phyloP scores from a whole-genome alignment of 2,329 filamentous ascomycete genomes.

The Bipolaris oryzae region DNA sequence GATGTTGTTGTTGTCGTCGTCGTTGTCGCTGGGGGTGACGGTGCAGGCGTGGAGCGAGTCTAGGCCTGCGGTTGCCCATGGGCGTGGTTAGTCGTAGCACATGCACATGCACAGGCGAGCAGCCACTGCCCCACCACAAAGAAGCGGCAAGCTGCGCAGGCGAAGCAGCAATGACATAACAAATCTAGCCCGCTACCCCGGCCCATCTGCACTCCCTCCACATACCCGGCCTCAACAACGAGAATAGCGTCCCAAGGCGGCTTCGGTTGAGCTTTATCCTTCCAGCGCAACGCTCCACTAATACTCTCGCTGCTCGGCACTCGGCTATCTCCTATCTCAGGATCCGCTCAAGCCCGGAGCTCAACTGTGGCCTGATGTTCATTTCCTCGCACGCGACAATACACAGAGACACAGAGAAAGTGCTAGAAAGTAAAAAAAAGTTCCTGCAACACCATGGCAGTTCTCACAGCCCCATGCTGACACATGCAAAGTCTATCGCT shows the following conservation, averaged over 20 bases:
- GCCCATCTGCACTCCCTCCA: constrained; percentile 27
- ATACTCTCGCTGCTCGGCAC: constrained; percentile 13
- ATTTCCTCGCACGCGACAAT: constrained; percentile 17
- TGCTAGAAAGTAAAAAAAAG: constrained; percentile 1
- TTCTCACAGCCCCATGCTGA: constrained; percentile 2
- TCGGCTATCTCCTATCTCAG: constrained; percentile 30
- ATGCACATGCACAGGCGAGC: too few relatives aligned
- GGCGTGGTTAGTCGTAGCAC: too few relatives aligned
- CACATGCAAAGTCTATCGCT: background rate
- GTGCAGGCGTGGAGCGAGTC: background rate
- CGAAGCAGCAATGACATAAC: constrained; percentile 32
- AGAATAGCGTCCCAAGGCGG: constrained; percentile 36
- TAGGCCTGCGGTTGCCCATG: background rate
- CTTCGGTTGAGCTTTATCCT: constrained; percentile 16
- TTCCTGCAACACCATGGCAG: constrained; percentile 13
- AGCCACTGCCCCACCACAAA: constrained; percentile 15
- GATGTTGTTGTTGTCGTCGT: too few relatives aligned
- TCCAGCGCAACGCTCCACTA: constrained; percentile 13
- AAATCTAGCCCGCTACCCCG: constrained; percentile 17
- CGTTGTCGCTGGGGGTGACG: background rate
- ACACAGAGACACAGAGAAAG: constrained; percentile 6
- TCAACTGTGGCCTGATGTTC: constrained; percentile 24
- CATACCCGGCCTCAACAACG: constrained; percentile 44
- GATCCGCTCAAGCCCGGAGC: background rate
- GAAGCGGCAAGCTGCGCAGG: constrained; percentile 19